A percentile compares a stretch with the other conserved stretches of the same genome.
Conservation (phyloP, 2,329 filamentous ascomycete genomes). For the Pyricularia grisea region DNA sequence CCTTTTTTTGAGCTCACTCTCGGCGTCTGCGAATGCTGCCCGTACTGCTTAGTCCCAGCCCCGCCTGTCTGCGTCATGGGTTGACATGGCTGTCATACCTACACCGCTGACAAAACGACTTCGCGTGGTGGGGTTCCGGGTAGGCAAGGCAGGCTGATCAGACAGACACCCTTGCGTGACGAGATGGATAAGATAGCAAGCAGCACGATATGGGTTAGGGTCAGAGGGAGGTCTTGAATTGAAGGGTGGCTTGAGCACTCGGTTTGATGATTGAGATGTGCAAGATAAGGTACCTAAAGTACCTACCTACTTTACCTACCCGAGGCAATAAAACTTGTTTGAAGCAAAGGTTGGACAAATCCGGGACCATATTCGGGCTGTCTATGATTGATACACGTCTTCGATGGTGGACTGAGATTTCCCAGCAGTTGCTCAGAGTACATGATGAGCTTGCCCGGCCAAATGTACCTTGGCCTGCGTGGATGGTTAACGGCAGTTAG, state of each 20-base stretch:
- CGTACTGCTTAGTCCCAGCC: too few species aligned
- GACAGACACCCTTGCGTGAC: not conserved
- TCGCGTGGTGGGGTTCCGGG: not conserved
- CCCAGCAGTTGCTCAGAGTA: not conserved
- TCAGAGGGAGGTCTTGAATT: not conserved
- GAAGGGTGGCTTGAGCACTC: too few species aligned
- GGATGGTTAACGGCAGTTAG: not conserved
- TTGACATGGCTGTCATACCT: too few species aligned
- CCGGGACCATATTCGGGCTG: too few species aligned
- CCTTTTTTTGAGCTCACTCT: not conserved
- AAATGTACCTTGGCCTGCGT: not conserved
- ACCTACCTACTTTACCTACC: too few species aligned
- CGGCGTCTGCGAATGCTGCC: too few species aligned
- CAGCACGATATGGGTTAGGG: not conserved
- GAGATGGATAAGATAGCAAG: not conserved
- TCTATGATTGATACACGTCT: not conserved
- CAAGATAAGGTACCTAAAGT: too few species aligned
- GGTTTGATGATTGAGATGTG: too few species aligned
- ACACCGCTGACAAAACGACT: not conserved
- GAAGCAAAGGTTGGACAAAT: too few species aligned
- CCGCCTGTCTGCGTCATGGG: too few species aligned
- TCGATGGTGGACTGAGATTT: not conserved
- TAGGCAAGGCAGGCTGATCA: too few species aligned
- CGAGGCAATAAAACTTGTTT: too few species aligned
- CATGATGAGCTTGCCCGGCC: not conserved